phyloP scores from a whole-genome alignment of 495 filamentous ascomycete species.

The Amniculicola lignicola region DNA sequence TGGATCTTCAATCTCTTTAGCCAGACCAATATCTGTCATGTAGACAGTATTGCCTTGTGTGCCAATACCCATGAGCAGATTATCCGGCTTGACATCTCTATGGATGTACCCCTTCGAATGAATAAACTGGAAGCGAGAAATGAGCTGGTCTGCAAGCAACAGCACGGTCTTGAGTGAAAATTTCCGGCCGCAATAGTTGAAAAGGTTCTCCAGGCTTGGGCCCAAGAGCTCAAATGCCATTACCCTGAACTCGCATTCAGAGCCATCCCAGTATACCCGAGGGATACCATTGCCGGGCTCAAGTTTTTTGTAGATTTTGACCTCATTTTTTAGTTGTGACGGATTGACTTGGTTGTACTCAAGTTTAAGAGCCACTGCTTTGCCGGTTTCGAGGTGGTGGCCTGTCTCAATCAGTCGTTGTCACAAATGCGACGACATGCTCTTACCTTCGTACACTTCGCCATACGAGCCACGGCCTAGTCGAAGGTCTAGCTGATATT shows the following conservation, averaged over 20 bases:
- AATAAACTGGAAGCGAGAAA: constrained; percentile 99
- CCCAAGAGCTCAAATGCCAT: constrained; percentile 99
- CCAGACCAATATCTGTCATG: constrained; percentile 98
- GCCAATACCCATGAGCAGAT: constrained; percentile 99
- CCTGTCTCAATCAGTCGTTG: too few species aligned
- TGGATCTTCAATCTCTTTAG: constrained; percentile 99
- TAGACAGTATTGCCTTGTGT: constrained; percentile 99
- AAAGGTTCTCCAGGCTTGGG: constrained; percentile 97
- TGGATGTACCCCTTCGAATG: constrained; percentile 99
- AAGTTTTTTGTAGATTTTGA: constrained; percentile 98
- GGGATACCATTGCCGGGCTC: constrained; percentile 98
- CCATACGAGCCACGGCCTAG: too few species aligned
- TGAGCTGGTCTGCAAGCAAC: constrained; percentile 95
- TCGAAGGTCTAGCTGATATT: too few species aligned
- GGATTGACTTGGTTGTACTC: constrained; percentile 99
- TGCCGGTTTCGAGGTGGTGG: constrained; percentile 99
- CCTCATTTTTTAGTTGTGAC: constrained; percentile 98
- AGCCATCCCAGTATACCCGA: constrained; percentile 99
- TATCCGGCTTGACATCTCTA: constrained; percentile 99
- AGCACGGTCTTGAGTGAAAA: constrained; percentile 99
- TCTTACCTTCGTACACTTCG: too few species aligned
- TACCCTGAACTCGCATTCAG: constrained; percentile 99
- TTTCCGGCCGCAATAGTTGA: constrained; percentile 99
- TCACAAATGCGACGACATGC: too few species aligned
- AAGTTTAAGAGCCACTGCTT: constrained; percentile 99